Base-by-base conservation (phyloP, 2,329 filamentous ascomycete species). In the Falciphora oryzae region DNA sequence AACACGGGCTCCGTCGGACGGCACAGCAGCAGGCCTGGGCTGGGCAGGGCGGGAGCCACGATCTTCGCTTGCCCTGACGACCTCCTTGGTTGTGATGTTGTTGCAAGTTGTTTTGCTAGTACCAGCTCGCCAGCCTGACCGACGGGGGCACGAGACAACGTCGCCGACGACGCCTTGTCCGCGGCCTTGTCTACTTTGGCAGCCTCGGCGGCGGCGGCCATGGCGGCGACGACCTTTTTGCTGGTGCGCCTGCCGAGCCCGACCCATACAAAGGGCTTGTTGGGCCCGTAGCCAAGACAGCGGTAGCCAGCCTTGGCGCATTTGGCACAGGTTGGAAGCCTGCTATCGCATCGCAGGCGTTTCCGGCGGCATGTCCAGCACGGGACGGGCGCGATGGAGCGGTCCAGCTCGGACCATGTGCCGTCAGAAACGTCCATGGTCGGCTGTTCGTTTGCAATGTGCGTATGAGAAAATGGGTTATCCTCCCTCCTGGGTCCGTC, bases 331-430 rank as follows among this genome's bases (percentile, higher is more conserved):
- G 63, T 63, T 13, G 66, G 66, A 22, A 66, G 61, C 10, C 65
- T 44, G 22, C 61, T 56, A 56, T 67, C 66, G 50, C 66, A 67
- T 13, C 64, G 63, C 58, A 67, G 62, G 10, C 66, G 65, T 38
- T 65, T 58, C n/a, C 65, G 65, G 16, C 62, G 61, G 63, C 66
- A 67, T 10, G 66, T 67, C 66, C 66, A 67, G 44, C 66, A 67
- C 28, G 60, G 28, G 4, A 44, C 60, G 14, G 60, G 27, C 27
- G 60, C 60, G 38, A 62, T 62, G 38, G 35, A 38, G 8, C 60
- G 35, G 13, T 25, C 60, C 16, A 62, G 38, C 60, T 62, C 60
- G 16, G 32, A 50, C 60, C 60, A 62, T 44, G 38, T 62, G 27
- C 60, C 60, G 35, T 62, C 60, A 5, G 60, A 50, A 25, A 62